These are phyloP conservation scores for Boletus nobilissimus DNA, from an alignment of 1,284 basidiomycete genomes.

Conservation along the genomic window DNA sequence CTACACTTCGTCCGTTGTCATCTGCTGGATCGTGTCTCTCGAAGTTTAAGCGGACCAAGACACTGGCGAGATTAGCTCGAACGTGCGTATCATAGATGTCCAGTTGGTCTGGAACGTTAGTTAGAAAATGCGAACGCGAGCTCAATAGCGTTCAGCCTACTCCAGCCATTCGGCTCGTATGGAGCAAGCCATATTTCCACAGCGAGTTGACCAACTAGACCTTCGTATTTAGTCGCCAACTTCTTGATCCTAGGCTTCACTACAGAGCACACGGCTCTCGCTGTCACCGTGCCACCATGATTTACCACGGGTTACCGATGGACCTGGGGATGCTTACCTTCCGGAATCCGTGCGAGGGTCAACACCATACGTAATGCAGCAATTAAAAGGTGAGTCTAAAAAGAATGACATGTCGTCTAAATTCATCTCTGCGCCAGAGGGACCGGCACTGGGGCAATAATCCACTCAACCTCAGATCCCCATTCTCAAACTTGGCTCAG, in stretches of 20 bases:
- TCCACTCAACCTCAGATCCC: too few relatives aligned
- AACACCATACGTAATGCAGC: slow-evolving; percentile 36
- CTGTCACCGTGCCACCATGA: background rate
- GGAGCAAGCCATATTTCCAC: slow-evolving; percentile 36
- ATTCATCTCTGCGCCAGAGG: too few relatives aligned
- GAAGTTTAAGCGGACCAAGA: slow-evolving; percentile 17
- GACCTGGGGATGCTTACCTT: slow-evolving; percentile 13
- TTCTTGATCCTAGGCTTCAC: slow-evolving; percentile 27
- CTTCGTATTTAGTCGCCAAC: slow-evolving; percentile 22
- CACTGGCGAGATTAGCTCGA: slow-evolving; percentile 32
- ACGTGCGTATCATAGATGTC: slow-evolving; percentile 13
- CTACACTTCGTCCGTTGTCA: background rate
- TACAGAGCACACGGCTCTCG: slow-evolving; percentile 7
- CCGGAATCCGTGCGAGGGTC: slow-evolving; percentile 28
- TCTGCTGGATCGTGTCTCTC: background rate
- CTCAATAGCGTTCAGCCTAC: slow-evolving; percentile 12
- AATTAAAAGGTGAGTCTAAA: slow-evolving; percentile 28
- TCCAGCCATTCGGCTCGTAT: slow-evolving; percentile 1
- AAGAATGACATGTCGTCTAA: background rate
- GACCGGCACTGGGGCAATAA: too few relatives aligned
- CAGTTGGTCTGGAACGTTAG: slow-evolving; percentile 15
- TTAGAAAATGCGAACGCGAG: background rate
- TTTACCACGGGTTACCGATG: background rate
- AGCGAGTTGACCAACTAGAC: slow-evolving; percentile 37
- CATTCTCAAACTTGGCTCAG: too few relatives aligned